These are phyloP conservation scores for Brettanomyces nanus DNA, from an alignment of 805 yeast species.

Conservation along the genomic window DNA sequence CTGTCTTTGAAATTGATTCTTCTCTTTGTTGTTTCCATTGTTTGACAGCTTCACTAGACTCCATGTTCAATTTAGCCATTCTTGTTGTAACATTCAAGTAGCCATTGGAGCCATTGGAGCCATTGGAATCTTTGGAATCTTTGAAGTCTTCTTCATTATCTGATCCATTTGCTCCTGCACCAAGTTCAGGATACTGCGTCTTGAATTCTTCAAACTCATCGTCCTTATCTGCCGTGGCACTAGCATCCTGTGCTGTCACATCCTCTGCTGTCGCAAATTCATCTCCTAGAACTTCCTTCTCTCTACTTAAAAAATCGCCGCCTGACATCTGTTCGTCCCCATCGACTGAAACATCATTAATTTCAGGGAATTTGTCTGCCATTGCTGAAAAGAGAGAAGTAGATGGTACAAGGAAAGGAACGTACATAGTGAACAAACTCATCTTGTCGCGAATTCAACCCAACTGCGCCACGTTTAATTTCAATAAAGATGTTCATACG, in stretches of 20 bases:
- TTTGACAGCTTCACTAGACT: constrained; percentile 50
- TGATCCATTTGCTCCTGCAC: constrained; percentile 13
- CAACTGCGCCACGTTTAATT: no score
- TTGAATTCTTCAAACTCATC: constrained; percentile 53
- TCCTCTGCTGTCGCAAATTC: constrained; percentile 65
- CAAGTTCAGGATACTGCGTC: constrained; percentile 56
- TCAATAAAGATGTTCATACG: no score
- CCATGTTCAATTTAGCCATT: constrained; percentile 29
- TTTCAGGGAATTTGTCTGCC: constrained; percentile 75
- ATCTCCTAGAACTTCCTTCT: constrained; percentile 59
- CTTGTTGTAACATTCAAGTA: constrained; percentile 16
- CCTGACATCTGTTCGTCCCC: constrained; percentile 21
- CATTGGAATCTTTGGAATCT: constrained; percentile 7
- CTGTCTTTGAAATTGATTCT: constrained; percentile 73
- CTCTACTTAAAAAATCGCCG: constrained; percentile 60
- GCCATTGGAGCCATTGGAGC: not conserved
- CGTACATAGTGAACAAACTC: not conserved
- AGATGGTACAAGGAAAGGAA: no score
- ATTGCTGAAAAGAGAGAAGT: no score
- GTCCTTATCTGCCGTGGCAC: constrained; percentile 30
- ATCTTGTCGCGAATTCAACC: not conserved
- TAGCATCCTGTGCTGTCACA: constrained; percentile 23
- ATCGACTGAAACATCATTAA: constrained; percentile 37
- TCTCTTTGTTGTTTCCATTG: constrained; percentile 83
- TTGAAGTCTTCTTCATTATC: constrained; percentile 10